Conservation (phyloP, 164 flowering plant genomes). For the Umbilicus rupestris region DNA sequence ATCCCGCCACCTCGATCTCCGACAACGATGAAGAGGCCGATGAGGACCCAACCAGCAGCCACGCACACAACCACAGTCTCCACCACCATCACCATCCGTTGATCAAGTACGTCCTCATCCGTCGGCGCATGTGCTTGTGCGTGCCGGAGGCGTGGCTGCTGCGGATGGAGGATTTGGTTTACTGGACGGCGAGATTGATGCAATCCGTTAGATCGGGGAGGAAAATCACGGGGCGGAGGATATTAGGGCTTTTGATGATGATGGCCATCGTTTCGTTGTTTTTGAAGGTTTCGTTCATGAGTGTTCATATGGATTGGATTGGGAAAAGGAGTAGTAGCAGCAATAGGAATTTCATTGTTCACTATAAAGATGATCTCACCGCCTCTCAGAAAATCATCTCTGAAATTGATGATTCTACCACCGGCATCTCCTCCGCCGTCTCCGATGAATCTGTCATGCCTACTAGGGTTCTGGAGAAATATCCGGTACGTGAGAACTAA, state of each 20-base stretch:
- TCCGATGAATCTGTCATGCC: not conserved
- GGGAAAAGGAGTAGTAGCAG: not conserved
- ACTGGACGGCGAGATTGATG: not conserved
- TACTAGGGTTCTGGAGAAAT: not conserved
- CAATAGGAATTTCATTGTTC: not conserved
- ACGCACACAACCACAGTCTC: not conserved
- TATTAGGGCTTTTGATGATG: not conserved
- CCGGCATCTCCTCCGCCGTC: not conserved
- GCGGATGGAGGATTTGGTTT: not conserved
- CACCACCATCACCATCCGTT: conserved; percentile 1
- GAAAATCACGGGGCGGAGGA: conserved; percentile 1
- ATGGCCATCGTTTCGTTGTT: conserved; percentile 5
- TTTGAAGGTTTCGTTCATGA: conserved; percentile 1
- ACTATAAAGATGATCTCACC: not conserved
- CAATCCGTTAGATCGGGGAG: not conserved
- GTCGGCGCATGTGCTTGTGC: not conserved
- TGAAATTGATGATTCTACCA: not conserved
- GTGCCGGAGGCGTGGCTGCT: not conserved
- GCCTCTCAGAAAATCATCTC: not conserved
- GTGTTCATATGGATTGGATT: conserved; percentile 1
- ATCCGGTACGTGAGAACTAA: not conserved
- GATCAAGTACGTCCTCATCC: not conserved
- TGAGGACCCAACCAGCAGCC: not conserved
- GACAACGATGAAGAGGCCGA: not conserved
- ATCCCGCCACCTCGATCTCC: not conserved